phyloP scores from a whole-genome alignment of 2,329 filamentous ascomycete species.

The Diplodia scrobiculata region DNA sequence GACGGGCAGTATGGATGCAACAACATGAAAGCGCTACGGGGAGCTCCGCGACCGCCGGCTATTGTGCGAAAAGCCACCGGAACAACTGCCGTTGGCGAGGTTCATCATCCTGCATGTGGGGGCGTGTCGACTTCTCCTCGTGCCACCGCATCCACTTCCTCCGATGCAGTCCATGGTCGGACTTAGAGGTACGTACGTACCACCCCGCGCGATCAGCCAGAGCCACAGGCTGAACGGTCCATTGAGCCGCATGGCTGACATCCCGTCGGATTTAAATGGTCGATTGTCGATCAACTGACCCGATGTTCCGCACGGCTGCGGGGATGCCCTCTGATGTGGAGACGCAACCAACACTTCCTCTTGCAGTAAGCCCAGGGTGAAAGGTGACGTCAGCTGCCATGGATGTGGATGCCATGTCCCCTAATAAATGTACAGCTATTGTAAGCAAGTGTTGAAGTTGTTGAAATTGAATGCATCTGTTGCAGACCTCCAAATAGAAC shows the following conservation, averaged over 20 bases:
- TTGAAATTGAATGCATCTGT: no score
- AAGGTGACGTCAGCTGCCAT: slow-evolving; percentile 2
- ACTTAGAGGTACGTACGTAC: slow-evolving; percentile 3
- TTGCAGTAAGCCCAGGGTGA: slow-evolving; percentile 11
- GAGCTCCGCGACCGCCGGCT: not conserved
- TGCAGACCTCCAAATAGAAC: no score
- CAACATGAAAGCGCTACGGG: not conserved
- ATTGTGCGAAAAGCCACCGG: not conserved
- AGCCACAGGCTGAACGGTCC: not conserved
- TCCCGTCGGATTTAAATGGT: slow-evolving; percentile 21
- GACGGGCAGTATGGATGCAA: not conserved
- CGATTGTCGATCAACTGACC: slow-evolving; percentile 13
- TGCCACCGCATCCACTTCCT: not conserved
- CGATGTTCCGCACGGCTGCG: slow-evolving; percentile 26
- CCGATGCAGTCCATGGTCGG: not conserved
- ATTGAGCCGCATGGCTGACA: slow-evolving; percentile 3
- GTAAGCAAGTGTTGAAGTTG: no score
- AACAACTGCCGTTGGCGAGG: slow-evolving; percentile 8
- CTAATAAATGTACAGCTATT: not conserved
- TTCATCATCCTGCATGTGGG: slow-evolving; percentile 16
- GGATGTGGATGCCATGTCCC: not conserved
- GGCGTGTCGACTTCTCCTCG: not conserved
- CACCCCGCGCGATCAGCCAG: not conserved
- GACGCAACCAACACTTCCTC: slow-evolving; percentile 4
- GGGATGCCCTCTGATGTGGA: slow-evolving; percentile 22